Conservation (phyloP, 495 filamentous ascomycete genomes). For the Neurospora intermedia region DNA sequence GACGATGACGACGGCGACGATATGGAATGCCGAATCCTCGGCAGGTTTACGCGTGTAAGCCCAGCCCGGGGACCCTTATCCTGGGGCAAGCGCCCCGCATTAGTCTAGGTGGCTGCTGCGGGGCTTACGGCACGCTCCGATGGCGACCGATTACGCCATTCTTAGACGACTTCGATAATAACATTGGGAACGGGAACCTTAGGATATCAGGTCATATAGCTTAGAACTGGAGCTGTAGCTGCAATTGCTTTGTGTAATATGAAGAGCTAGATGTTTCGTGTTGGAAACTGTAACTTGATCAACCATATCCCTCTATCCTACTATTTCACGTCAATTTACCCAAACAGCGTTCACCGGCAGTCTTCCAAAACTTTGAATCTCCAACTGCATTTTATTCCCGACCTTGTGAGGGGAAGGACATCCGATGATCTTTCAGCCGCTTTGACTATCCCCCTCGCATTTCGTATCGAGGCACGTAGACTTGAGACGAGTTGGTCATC, state of each 20-base stretch:
- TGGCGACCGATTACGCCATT: slow-evolving; percentile 24
- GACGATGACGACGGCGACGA: not conserved
- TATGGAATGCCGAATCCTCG: too few relatives aligned
- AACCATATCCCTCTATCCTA: not conserved
- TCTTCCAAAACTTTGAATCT: not conserved
- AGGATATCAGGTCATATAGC: not conserved
- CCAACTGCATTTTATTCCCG: not conserved
- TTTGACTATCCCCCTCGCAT: not conserved
- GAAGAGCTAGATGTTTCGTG: not conserved
- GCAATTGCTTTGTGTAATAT: not conserved
- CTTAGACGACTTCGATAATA: not conserved
- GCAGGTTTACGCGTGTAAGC: too few relatives aligned
- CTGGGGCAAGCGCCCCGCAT: slow-evolving; percentile 11
- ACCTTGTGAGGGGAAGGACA: not conserved
- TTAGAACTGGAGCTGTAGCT: not conserved
- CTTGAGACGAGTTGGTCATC: not conserved
- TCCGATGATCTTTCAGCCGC: not conserved
- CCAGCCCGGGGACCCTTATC: not conserved
- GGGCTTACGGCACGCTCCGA: slow-evolving; percentile 11
- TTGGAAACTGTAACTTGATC: not conserved
- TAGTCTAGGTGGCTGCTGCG: slow-evolving; percentile 5
- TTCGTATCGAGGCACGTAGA: not conserved
- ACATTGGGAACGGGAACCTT: not conserved
- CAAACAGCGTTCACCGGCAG: not conserved
- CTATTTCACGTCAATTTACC: not conserved